Evolutionary conservation across 2,329 filamentous ascomycete genomes (phyloP).

Genomic region (Rhinocladiella mackenziei): DNA sequence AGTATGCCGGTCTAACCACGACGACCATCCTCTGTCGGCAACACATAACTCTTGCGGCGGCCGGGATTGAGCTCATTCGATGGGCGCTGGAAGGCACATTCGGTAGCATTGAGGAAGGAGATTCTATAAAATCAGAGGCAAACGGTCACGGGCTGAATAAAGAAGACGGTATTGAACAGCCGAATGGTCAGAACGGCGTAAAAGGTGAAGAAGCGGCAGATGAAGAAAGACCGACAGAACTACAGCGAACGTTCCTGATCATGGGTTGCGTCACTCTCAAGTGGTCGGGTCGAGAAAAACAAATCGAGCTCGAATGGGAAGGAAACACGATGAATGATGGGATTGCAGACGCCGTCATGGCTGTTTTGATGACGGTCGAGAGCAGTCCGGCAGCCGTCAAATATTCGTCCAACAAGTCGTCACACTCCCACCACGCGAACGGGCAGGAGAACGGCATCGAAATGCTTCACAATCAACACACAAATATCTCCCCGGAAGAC

Average conservation of each 20-base stretch:
- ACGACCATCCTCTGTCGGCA: conserved; percentile 93
- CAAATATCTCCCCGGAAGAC: conserved; percentile 66
- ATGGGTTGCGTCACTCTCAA: conserved; percentile 90
- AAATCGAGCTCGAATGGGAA: conserved; percentile 93
- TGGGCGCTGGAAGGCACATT: conserved; percentile 96
- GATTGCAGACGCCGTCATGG: conserved; percentile 95
- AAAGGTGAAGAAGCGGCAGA: conserved; percentile 40
- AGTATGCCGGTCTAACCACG: conserved; percentile 95
- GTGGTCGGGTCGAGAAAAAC: conserved; percentile 65
- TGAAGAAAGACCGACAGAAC: conserved; percentile 42
- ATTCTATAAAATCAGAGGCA: conserved; percentile 24
- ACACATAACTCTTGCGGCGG: conserved; percentile 78
- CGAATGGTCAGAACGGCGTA: conserved; percentile 39
- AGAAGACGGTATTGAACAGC: conserved; percentile 31
- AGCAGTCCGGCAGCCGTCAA: conserved; percentile 92
- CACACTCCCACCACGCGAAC: conserved; percentile 48
- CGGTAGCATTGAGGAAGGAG: conserved; percentile 66
- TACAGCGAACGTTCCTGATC: conserved; percentile 54
- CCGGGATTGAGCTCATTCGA: conserved; percentile 82
- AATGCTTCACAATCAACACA: conserved; percentile 63
- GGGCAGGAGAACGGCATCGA: conserved; percentile 27
- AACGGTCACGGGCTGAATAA: conserved; percentile 18
- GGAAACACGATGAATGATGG: conserved; percentile 97
- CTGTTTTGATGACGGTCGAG: conserved; percentile 85
- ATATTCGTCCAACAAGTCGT: conserved; percentile 53